Conservation (phyloP, 139 green algal species). For the Volvox reticuliferus region DNA sequence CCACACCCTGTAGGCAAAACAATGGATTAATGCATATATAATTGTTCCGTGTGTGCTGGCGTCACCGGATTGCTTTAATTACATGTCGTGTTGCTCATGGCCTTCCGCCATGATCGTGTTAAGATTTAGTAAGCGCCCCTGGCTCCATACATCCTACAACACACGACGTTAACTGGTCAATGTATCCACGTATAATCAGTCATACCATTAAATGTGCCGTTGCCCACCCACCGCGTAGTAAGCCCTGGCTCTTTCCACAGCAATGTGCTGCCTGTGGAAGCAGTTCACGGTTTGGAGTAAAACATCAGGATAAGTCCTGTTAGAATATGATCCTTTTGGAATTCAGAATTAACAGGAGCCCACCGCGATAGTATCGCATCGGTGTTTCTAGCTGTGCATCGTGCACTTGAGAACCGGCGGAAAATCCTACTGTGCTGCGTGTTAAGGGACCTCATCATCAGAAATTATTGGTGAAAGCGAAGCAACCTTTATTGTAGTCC, state of each 20-base stretch:
- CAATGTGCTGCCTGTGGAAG: not conserved
- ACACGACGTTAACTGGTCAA: not conserved
- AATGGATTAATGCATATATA: too few species aligned
- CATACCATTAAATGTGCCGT: not conserved
- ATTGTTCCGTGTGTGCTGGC: too few species aligned
- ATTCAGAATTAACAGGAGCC: too few species aligned
- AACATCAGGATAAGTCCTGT: too few species aligned
- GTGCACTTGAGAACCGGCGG: not conserved
- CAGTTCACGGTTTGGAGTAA: too few species aligned
- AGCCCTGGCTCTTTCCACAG: constrained; percentile 2
- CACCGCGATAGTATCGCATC: not conserved
- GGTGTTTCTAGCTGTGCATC: not conserved
- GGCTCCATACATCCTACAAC: constrained; percentile 49
- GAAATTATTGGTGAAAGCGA: too few species aligned
- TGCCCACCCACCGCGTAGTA: constrained; percentile 25
- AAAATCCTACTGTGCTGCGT: not conserved
- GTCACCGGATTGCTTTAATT: not conserved
- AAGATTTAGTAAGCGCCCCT: constrained; percentile 46
- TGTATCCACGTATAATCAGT: not conserved
- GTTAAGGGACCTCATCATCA: not conserved
- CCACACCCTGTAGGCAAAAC: not conserved
- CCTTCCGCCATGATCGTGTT: constrained; percentile 60
- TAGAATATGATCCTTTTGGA: too few species aligned
- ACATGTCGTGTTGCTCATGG: constrained; percentile 57
- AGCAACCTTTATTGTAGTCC: too few species aligned